Conservation (phyloP, 2,329 filamentous ascomycete genomes). For the Phialophora expanda region DNA sequence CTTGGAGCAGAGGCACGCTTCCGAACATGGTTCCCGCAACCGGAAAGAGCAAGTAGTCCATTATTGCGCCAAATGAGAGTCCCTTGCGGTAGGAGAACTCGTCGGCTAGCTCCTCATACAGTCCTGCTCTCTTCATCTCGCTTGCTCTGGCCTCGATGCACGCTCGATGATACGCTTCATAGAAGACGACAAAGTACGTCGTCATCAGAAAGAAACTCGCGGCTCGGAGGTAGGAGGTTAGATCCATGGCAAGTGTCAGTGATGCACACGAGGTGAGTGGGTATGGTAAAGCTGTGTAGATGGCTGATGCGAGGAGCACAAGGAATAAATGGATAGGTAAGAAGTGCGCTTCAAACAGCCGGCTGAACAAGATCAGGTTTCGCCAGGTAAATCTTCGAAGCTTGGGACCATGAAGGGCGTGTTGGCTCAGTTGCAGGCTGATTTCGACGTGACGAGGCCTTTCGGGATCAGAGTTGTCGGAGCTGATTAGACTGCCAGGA, state of each 20-base stretch:
- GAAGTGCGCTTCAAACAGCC: constrained; percentile 76
- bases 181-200: constrained; percentile 65
- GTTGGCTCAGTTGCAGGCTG: constrained; percentile 59
- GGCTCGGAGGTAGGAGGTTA: constrained; percentile 66
- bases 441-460: constrained; percentile 24
- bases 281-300: constrained; percentile 63
- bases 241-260: constrained; percentile 63
- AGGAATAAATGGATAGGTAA: constrained; percentile 71
- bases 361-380: constrained; percentile 65
- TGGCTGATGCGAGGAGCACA: constrained; percentile 65
- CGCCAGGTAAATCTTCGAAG: constrained; percentile 57
- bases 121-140: constrained; percentile 69
- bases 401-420: constrained; percentile 59
- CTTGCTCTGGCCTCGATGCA: constrained; percentile 65
- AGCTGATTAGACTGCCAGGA: constrained; percentile 7
- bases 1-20: constrained; percentile 69
- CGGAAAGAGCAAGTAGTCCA: constrained; percentile 70
- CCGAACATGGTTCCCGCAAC: constrained; percentile 72
- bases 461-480: constrained; percentile 1
- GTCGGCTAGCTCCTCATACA: constrained; percentile 65
- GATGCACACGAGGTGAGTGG: constrained; percentile 54
- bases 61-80: constrained; percentile 62
- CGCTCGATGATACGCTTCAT: constrained; percentile 69
- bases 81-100: constrained; percentile 65
- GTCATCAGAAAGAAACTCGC: constrained; percentile 67